These are phyloP conservation scores for Coemansia javaensis DNA, from an alignment of 192 early-diverging fungal genomes.

Conservation along the genomic window DNA sequence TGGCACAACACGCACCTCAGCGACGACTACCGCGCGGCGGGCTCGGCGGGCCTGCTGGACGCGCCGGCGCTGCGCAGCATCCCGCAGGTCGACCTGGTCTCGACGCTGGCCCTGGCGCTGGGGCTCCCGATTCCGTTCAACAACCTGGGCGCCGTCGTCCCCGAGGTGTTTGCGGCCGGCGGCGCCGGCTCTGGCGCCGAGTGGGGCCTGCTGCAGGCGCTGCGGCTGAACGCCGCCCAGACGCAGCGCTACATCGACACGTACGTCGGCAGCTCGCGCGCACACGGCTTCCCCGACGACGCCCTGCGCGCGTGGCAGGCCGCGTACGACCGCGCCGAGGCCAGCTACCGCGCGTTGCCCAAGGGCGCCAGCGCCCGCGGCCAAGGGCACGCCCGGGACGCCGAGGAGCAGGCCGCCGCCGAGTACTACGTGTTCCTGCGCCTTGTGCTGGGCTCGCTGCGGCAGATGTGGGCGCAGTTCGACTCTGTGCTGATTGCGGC, in stretches of 20 bases:
- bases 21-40: slow-evolving; percentile 21
- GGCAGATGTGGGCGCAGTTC: slow-evolving; percentile 91
- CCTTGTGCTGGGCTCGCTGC: slow-evolving; percentile 61
- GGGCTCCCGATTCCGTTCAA: slow-evolving; percentile 90
- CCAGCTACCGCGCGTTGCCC: slow-evolving; percentile 23
- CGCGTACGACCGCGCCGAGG: slow-evolving; percentile 19
- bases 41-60: slow-evolving; percentile 8
- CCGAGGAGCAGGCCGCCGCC: slow-evolving; percentile 32
- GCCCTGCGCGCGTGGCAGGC: slow-evolving; percentile 23
- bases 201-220: slow-evolving; percentile 50
- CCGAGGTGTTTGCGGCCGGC: slow-evolving; percentile 69
- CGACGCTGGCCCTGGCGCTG: slow-evolving; percentile 74
- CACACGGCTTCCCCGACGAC: slow-evolving; percentile 41
- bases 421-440: slow-evolving; percentile 55
- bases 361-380: neutral
- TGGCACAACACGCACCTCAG: slow-evolving; percentile 34
- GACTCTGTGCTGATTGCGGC: slow-evolving; percentile 70
- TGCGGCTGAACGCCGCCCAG: slow-evolving; percentile 65
- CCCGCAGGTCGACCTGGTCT: slow-evolving; percentile 87
- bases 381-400: slow-evolving; percentile 3
- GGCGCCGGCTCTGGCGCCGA: neutral
- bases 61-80: slow-evolving; percentile 56
- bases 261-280: slow-evolving; percentile 25
- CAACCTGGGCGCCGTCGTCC: slow-evolving; percentile 83
- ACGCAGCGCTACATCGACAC: slow-evolving; percentile 43